Conservation (phyloP, 2,329 filamentous ascomycete species). For the Penicillium sp. region DNA sequence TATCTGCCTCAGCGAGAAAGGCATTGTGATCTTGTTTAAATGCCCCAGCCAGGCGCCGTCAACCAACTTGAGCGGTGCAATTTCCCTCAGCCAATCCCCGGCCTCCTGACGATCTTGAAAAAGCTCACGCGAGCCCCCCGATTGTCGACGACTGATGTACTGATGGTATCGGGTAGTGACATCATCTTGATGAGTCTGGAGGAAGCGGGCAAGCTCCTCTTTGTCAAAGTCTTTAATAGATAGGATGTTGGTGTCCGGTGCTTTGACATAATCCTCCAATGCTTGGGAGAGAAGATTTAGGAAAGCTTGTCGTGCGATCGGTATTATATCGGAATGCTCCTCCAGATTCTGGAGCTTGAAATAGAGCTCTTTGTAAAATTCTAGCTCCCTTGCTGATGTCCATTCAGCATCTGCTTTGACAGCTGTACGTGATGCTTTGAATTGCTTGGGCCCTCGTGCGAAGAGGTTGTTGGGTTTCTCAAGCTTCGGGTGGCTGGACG, state of each 20-base stretch:
- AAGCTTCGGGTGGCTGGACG: too few species aligned
- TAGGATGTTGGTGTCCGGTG: conserved; percentile 26
- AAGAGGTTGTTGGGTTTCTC: too few species aligned
- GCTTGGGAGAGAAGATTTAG: conserved; percentile 38
- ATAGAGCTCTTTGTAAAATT: conserved; percentile 35
- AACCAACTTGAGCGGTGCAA: conserved; percentile 48
- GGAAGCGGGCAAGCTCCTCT: conserved; percentile 29
- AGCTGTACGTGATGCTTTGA: too few species aligned
- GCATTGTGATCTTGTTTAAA: conserved; percentile 47
- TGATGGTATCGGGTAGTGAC: conserved; percentile 34
- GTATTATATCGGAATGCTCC: conserved; percentile 34
- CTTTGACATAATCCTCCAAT: conserved; percentile 20
- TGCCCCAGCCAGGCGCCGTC: conserved; percentile 53
- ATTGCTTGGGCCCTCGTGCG: too few species aligned
- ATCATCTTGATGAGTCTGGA: conserved; percentile 31
- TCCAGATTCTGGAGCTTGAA: conserved; percentile 46
- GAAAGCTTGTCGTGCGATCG: conserved; percentile 34
- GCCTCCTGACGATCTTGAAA: conserved; percentile 38
- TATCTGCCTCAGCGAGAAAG: conserved; percentile 39
- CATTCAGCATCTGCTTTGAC: too few species aligned
- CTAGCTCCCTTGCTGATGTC: conserved; percentile 12
- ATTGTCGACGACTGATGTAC: conserved; percentile 25
- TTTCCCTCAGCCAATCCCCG: conserved; percentile 42
- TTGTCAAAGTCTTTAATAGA: conserved; percentile 26
- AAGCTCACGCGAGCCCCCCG: conserved; percentile 37